A percentile compares a stretch with the other conserved stretches of the same genome.
Conservation (phyloP, 2,329 filamentous ascomycete genomes). For the Stemphylium vesicarium region DNA sequence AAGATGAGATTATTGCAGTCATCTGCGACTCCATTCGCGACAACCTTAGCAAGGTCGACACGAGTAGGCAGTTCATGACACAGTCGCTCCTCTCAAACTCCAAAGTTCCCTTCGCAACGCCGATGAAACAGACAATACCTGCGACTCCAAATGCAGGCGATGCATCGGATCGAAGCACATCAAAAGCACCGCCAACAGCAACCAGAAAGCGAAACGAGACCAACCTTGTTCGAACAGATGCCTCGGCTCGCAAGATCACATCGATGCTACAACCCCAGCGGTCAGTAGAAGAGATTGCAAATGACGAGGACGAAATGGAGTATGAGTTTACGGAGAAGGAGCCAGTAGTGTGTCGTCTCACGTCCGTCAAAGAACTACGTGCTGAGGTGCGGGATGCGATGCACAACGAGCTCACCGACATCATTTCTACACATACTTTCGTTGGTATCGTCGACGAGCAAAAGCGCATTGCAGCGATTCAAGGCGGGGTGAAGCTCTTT, state of each 20-base stretch:
- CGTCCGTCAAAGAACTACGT: conserved; percentile 85
- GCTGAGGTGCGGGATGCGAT: conserved; percentile 79
- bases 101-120: conserved; percentile 49
- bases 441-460: conserved; percentile 90
- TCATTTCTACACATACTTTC: conserved; percentile 88
- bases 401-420: conserved; percentile 84
- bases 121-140: conserved; percentile 46
- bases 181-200: conserved; percentile 38
- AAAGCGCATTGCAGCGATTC: conserved; percentile 87
- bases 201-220: conserved; percentile 71
- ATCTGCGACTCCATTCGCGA: conserved; percentile 81
- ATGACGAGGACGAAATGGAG: conserved; percentile 60
- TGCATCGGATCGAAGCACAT: conserved; percentile 28
- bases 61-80: conserved; percentile 91
- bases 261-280: conserved; percentile 79
- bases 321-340: conserved; percentile 78
- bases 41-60: conserved; percentile 85
- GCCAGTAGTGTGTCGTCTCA: conserved; percentile 72
- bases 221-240: conserved; percentile 88
- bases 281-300: conserved; percentile 38
- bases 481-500: conserved; percentile 89
- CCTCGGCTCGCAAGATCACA: conserved; percentile 89
- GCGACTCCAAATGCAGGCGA: conserved; percentile 29
- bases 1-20: conserved; percentile 90
- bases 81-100: conserved; percentile 74